Conservation (phyloP, 1,284 basidiomycete genomes). For the Cryptococcus neoformans region DNA sequence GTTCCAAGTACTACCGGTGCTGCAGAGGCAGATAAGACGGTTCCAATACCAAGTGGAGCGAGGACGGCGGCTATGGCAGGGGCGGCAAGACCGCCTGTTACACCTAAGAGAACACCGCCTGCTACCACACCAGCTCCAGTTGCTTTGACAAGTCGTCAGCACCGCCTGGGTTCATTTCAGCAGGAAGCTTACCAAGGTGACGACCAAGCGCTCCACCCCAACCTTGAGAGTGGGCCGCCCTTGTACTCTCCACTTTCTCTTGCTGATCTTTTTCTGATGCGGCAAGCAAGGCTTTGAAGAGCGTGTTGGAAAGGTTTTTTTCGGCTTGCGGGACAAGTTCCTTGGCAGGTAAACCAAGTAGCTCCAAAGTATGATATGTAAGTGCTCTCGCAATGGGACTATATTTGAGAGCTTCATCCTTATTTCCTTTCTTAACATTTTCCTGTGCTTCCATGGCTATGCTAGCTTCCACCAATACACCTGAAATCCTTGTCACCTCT, state of each 20-base stretch:
- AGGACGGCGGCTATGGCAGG: constrained; percentile 54
- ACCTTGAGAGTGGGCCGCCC: constrained; percentile 48
- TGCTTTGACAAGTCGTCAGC: constrained; percentile 24
- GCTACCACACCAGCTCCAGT: constrained; percentile 53
- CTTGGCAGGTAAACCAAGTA: constrained; percentile 39
- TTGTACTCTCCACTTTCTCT: constrained; percentile 45
- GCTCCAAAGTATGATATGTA: constrained; percentile 35
- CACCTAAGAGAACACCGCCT: constrained; percentile 51
- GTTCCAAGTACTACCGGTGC: constrained; percentile 54
- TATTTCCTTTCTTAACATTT: constrained; percentile 19
- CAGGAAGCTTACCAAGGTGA: constrained; percentile 34
- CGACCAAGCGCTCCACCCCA: constrained; percentile 52
- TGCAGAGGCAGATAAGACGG: constrained; percentile 48
- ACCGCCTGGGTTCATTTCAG: neutral
- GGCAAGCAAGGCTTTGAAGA: constrained; percentile 48
- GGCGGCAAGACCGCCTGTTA: constrained; percentile 56
- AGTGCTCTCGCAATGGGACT: constrained; percentile 47
- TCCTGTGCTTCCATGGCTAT: constrained; percentile 21
- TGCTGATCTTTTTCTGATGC: constrained; percentile 17
- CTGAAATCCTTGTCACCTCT: constrained; percentile 27
- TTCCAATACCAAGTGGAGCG: constrained; percentile 50
- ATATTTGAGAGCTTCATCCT: constrained; percentile 34
- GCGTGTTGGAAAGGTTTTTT: constrained; percentile 39
- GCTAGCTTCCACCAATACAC: constrained; percentile 35
- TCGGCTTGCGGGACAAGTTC: constrained; percentile 45